Evolutionary conservation across 805 yeast species (phyloP), one percentile per base, ranked within the genome.

Genomic region (Wickerhamiella slavikovae): DNA sequence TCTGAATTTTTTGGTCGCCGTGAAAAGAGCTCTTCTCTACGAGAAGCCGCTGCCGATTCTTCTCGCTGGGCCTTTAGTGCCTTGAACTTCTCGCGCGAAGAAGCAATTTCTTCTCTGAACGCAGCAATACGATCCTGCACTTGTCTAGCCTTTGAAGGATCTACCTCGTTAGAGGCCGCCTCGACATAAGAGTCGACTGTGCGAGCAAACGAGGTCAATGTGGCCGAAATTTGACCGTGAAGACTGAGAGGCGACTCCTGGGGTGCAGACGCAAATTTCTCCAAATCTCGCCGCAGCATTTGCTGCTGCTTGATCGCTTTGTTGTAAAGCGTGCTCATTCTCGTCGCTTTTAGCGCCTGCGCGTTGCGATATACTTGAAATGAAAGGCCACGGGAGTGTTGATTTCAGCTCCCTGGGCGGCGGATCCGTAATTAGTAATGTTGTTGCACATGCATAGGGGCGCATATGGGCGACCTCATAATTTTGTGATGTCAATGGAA

Each of bases 261-360:
- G 7, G 78, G 60, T 36, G 73, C 68, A 27, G 60, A 55, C 3
- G 52, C 45, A 39, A 85, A 72, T 30, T 57, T 52, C 13, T 64
- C 58, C 28, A 85, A 52, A 41, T 82, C 94, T 36, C 66, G 65
- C 34, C 70, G 65, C 30, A 85, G 54, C 17, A 71, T 60, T 42
- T 68, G 78, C 18, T 80, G 68, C 51, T 83, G 94, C 50, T 79
- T 80, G 31, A 76, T 61, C 6, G 93, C 94, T 50, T 79, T 92
- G 54, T 79, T 85, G 55, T 74, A 80, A 30, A 83, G 59, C 17
- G 93, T 71, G 54, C 82, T 83, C 96, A 43, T 43, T 15, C 29
- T 17, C 16, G 7, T n/a, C 24, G 7, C 5, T 12, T 7, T 12
- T 11, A n/a, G 24, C 5, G 14, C 7, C 22, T 19, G 10, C 11